Percentiles rank a stretch among this genome's conserved stretches.
Conservation (phyloP, 306 rosid genomes). For the Luffa acutangula region DNA sequence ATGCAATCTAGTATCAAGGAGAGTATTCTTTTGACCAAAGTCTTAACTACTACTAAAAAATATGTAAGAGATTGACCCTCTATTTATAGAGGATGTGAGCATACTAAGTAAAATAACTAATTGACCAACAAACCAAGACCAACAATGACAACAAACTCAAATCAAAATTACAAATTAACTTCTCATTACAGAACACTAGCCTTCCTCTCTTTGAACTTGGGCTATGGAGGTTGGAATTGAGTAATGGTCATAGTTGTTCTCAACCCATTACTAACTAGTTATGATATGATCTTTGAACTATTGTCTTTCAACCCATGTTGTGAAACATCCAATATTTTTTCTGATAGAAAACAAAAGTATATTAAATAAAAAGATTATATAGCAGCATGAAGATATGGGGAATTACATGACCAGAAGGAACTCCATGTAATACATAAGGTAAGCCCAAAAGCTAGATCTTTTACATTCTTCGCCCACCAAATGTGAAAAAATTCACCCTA, state of each 20-base stretch:
- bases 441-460: background rate
- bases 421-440: background rate
- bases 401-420: background rate
- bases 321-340: background rate
- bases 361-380: background rate
- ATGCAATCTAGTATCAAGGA: background rate
- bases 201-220: no score
- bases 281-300: background rate
- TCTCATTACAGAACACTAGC: no score
- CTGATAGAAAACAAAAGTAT: background rate
- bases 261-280: background rate
- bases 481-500: background rate
- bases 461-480: background rate
- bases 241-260: background rate
- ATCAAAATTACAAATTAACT: background rate
- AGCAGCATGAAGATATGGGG: no score
- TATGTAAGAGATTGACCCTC: background rate
- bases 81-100: background rate
- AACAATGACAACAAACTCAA: background rate
- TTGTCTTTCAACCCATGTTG: background rate
- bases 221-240: background rate
- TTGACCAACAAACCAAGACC: background rate
- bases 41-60: background rate
- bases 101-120: background rate
- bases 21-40: background rate